These are phyloP conservation scores for Orobanche coerulescens DNA, from an alignment of 257 asterid species.

Conservation along the genomic window DNA sequence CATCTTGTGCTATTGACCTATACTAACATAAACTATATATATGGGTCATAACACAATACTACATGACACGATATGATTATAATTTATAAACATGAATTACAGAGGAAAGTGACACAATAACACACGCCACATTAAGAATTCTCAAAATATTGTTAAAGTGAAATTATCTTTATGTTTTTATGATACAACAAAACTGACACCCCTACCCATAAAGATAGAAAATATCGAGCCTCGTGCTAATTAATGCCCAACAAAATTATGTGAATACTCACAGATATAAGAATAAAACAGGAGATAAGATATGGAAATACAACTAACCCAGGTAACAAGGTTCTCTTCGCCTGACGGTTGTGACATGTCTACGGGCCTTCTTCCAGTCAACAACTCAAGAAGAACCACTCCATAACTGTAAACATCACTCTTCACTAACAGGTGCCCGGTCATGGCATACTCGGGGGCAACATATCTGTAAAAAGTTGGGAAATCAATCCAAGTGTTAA, in stretches of 20 bases:
- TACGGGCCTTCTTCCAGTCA: constrained; percentile 92
- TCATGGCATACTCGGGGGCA: constrained; percentile 99
- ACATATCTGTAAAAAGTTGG: constrained; percentile 50
- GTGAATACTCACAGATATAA: background rate
- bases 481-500: constrained; percentile 16
- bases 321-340: constrained; percentile 92
- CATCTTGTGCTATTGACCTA: background rate
- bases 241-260: background rate
- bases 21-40: no score
- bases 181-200: no score
- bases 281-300: background rate
- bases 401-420: constrained; percentile 98
- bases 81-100: no score
- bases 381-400: constrained; percentile 87
- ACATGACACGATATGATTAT: no score
- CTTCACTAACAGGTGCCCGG: constrained; percentile 93
- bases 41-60: no score
- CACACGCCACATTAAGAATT: no score
- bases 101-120: no score
- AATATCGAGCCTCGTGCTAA: background rate
- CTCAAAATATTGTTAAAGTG: no score
- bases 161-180: no score
- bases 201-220: background rate
- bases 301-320: constrained; percentile 45
- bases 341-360: constrained; percentile 97